Percentiles rank a stretch among this genome's conserved stretches.
Evolutionary conservation across 2,329 filamentous ascomycete species (phyloP).

Genomic region (Cercospora nicotianae): DNA sequence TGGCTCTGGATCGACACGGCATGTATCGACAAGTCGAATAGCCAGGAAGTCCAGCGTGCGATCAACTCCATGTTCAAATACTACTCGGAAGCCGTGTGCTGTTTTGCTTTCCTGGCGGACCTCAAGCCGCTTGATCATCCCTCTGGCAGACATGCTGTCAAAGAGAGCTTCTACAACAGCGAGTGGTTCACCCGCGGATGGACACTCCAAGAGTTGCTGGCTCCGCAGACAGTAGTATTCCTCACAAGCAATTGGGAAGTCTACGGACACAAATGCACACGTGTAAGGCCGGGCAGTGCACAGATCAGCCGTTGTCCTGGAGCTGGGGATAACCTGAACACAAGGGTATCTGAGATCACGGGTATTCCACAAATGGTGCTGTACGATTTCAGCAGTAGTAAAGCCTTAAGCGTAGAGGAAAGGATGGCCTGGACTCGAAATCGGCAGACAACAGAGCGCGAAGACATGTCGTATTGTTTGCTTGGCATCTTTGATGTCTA

Average conservation of each 20-base stretch:
- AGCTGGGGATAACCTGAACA: slow-evolving; percentile 7
- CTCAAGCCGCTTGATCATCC: neutral
- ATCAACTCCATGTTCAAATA: slow-evolving; percentile 29
- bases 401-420: slow-evolving; percentile 4
- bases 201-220: slow-evolving; percentile 30
- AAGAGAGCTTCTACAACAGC: slow-evolving; percentile 11
- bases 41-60: slow-evolving; percentile 16
- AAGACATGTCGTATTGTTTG: slow-evolving; percentile 20
- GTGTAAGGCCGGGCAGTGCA: neutral
- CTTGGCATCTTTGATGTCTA: slow-evolving; percentile 18
- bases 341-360: slow-evolving; percentile 15
- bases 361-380: slow-evolving; percentile 18
- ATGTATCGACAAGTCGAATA: slow-evolving; percentile 25
- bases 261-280: slow-evolving; percentile 19
- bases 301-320: neutral
- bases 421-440: slow-evolving; percentile 6
- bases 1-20: slow-evolving; percentile 29
- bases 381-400: slow-evolving; percentile 5
- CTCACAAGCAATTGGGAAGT: slow-evolving; percentile 19
- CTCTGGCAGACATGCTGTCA: neutral
- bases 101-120: slow-evolving; percentile 24
- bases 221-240: slow-evolving; percentile 23
- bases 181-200: slow-evolving; percentile 30
- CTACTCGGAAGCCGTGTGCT: slow-evolving; percentile 20
- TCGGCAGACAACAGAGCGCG: slow-evolving; percentile 14